Evolutionary conservation across 257 asterid species (phyloP).

Genomic region (Solanum appendiculatum): DNA sequence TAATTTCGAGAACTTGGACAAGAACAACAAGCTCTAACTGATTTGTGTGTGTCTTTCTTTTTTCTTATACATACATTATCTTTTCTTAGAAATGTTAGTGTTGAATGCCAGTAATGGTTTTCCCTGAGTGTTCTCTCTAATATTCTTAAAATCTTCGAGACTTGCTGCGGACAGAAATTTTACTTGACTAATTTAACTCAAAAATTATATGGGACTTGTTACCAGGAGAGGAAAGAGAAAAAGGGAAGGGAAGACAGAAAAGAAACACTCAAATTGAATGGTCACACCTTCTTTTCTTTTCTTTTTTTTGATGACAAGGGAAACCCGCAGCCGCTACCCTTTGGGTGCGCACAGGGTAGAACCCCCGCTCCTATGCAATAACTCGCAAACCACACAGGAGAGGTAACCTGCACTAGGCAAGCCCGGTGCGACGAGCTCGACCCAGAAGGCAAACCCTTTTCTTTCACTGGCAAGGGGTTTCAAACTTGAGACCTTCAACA

Average conservation of each 20-base stretch:
- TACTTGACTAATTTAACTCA: neutral
- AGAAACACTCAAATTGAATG: neutral
- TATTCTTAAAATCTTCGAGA: neutral
- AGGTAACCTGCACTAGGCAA: too few relatives aligned
- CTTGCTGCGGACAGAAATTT: neutral
- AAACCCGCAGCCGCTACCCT: too few relatives aligned
- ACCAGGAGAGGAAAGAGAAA: neutral
- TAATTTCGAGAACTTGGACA: neutral
- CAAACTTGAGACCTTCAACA: too few relatives aligned
- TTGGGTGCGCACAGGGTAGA: too few relatives aligned
- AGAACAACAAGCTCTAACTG: neutral
- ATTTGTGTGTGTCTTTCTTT: neutral
- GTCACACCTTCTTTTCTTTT: neutral
- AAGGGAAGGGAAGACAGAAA: neutral
- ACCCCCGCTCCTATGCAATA: too few relatives aligned
- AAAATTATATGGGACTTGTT: neutral
- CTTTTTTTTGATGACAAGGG: too few relatives aligned
- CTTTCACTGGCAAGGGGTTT: too few relatives aligned
- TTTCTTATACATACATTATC: neutral
- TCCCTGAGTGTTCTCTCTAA: neutral
- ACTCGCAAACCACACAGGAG: too few relatives aligned
- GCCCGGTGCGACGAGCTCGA: too few relatives aligned
- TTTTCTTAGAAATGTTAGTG: neutral
- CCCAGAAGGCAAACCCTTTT: too few relatives aligned
- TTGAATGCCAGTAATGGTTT: neutral